Conservation (phyloP, 179 eudicot genomes). For the Beta macrorhiza region DNA sequence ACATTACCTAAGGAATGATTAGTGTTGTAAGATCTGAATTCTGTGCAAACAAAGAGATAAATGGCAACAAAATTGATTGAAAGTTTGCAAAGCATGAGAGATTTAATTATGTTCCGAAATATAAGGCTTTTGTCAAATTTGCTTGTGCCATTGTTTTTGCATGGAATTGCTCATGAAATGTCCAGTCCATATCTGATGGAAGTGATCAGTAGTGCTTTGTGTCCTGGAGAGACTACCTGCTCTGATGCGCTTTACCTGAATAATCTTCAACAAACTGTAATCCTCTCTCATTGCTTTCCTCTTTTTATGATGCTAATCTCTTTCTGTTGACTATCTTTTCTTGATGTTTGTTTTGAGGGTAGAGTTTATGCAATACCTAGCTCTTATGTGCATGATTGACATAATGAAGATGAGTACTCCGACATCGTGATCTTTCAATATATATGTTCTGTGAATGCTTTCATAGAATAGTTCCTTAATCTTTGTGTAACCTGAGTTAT, state of each 20-base stretch:
- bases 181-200: conserved; percentile 62
- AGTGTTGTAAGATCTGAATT: conserved; percentile 9
- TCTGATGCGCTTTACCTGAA: conserved; percentile 67
- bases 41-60: conserved; percentile 7
- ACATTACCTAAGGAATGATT: conserved; percentile 23
- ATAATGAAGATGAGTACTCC: background rate
- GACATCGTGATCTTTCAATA: background rate
- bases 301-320: background rate
- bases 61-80: conserved; percentile 26
- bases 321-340: conserved; percentile 7
- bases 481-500: too few species aligned
- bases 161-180: conserved; percentile 77
- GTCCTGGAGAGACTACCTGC: conserved; percentile 62
- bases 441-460: background rate
- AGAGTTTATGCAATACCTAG: background rate
- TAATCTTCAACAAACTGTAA: conserved; percentile 70
- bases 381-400: background rate
- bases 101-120: conserved; percentile 34
- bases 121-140: conserved; percentile 53
- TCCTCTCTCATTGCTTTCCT: conserved; percentile 12
- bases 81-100: conserved; percentile 26
- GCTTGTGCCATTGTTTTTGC: conserved; percentile 55
- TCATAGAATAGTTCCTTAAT: background rate
- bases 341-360: background rate
- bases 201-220: conserved; percentile 60